Evolutionary conservation across 1,284 basidiomycete genomes (phyloP), one percentile per base, ranked within the genome.

Genomic region (Testicularia cyperi): DNA sequence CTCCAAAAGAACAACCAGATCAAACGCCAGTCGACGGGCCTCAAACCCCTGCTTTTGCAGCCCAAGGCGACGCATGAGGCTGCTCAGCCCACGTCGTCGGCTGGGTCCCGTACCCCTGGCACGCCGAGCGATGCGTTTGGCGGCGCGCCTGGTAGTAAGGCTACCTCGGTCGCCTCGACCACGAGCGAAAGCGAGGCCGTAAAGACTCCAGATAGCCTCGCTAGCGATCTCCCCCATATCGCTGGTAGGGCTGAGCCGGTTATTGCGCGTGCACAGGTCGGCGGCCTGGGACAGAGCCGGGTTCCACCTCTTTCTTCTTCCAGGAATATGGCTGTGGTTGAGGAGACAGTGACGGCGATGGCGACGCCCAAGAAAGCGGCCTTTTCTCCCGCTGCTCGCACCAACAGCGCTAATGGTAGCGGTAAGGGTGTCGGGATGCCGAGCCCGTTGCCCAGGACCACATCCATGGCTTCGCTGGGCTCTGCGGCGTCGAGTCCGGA

Each of bases 21-120:
- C 18, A n/a, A 52, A 31, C 21, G 14, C 4, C 35, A 37, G 35
- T 23, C 22, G 23, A 45, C 49, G 16, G 56, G 56, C 8, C 30
- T 60, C 14, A 60, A 60, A 26, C 56, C 56, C 21, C 22, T 60
- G 8, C 34, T 60, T 18, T 26, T 60, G 12, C 29, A 44, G 28
- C 35, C 56, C 3, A 60, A 34, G 26, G 56, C 56, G 4, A 48
- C 45, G 20, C 52, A 39, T 18, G 39, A 35, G 51, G 44, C 1
- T 22, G 26, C 22, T 40, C 27, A 32, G 32, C 13, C 8, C 13
- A 27, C 38, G 14, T 40, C 35, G 13, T 48, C 41, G 32, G 41
- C 19, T 3, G 44, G 52, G 1, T 40, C 40, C 6, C 28, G 48
- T 2, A 58, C 43, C 23, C 55, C 55, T 6, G 44, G 49, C 6